A percentile compares a stretch with the other conserved stretches of the same genome.
Evolutionary conservation across 1,139 yeast species (phyloP).

Genomic region (Geotrichum klebahnii): DNA sequence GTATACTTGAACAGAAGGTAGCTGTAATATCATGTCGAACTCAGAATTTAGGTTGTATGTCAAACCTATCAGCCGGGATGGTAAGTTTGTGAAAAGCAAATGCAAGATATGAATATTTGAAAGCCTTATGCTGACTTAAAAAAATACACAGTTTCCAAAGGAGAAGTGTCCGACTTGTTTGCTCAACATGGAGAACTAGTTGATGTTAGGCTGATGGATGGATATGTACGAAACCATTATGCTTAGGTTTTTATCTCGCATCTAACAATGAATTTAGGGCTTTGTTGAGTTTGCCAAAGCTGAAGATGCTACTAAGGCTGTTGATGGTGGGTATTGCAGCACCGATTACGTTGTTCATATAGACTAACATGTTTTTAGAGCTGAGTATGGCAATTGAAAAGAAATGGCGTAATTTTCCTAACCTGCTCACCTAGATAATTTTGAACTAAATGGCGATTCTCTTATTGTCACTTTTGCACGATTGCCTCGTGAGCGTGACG

Average conservation of each 20-base stretch:
- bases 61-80: constrained; percentile 26
- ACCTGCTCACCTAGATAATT: constrained; percentile 28
- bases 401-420: background rate
- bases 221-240: constrained; percentile 50
- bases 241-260: background rate
- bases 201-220: constrained; percentile 60
- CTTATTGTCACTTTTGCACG: constrained; percentile 36
- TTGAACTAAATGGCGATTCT: constrained; percentile 33
- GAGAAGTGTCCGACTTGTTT: constrained; percentile 63
- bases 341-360: background rate
- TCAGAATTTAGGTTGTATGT: constrained; percentile 27
- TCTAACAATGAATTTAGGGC: constrained; percentile 24
- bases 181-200: constrained; percentile 65
- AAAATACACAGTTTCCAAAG: constrained; percentile 47
- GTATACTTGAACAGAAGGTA: background rate
- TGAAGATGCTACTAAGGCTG: constrained; percentile 32
- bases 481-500: constrained; percentile 26
- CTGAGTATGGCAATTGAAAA: constrained; percentile 10
- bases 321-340: constrained; percentile 24
- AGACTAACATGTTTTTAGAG: background rate
- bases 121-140: background rate
- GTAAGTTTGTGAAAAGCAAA: constrained; percentile 17
- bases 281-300: constrained; percentile 30
- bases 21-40: constrained; percentile 22
- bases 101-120: background rate